Base-by-base conservation (phyloP, 1,139 yeast genomes). In the Debaryomyces psychrophilus region DNA sequence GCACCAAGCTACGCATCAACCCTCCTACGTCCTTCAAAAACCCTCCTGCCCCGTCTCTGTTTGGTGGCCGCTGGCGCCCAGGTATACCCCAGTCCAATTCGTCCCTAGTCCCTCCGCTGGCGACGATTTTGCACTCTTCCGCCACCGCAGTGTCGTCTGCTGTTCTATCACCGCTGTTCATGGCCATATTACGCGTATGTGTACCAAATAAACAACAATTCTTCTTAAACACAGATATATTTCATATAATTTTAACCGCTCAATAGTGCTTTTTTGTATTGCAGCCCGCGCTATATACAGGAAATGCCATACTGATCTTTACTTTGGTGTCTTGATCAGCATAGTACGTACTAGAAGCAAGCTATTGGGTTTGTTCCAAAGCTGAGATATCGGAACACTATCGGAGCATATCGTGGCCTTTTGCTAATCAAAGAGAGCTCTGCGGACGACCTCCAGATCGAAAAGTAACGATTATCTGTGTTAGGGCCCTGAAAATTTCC, bases 281-380 rank as follows among this genome's bases (percentile, higher is more conserved):
- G 41, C 41, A 38, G 18, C 41, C 41, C 27, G 41, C 2, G n/a
- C 15, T 38, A 28, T 38, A 29, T 38, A 29, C 41, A 38, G 41
- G 41, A 38, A 17, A 23, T n/a, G 12, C 9, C 18, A 22, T 20
- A 20, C 11, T 14, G 17, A 29, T 29, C n/a, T 9, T 14, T 7
- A 11, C 15, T 29, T 7, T 9, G 20, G 11, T 9, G 17, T 18
- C 20, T 7, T 29, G 15, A 14, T 11, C 11, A 12, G 6, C 14
- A 11, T 15, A 11, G 5, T 29, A 29, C 4, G 11, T 14, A 6
- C 33, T 9, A 29, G 18, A 15, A 11, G 11, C 5, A 8, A 8
- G 8, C 5, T 15, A 7, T 8, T 15, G 20, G 9, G 12, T 18
- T 29, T 14, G 8, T 29, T 8, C 11, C n/a, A n/a, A n/a, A 15